Base-by-base conservation (phyloP, 139 green algal genomes). In the Pleodorina starrii region DNA sequence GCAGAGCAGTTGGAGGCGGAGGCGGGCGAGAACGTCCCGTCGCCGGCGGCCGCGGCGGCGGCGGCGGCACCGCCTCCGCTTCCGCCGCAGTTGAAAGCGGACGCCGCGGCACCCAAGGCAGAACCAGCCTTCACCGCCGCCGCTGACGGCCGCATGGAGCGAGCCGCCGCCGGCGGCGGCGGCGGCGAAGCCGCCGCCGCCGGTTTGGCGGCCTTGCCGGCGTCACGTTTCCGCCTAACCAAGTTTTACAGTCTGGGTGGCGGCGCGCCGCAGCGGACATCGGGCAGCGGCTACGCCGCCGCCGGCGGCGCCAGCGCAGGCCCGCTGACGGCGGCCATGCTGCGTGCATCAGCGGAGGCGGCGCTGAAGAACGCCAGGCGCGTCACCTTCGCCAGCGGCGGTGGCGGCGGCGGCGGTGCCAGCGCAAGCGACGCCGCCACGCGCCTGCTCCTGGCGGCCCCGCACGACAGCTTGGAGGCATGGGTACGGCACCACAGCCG, bases 241-340 rank as follows among this genome's bases (percentile, higher is more conserved):
- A 76, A 76, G 68, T 76, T 76, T 25, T 23, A 76, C 29, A 76
- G 68, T 32, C 35, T 76, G n/a, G 68, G 68, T 32, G 38, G 68
- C 17, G 68, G 35, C 21, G 72, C 42, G 38, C 42, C 72, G 42
- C 25, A 21, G n/a, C n/a, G 27, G 72, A 40, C 35, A n/a, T 66
- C 54, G 25, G 25, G 7, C 54, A 66, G 69, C 57, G 23, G 57
- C 57, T 29, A 69, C 57, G 12, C 73, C 73, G 73, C 27, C 73
- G 40, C 40, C 73, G 73, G 21, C 21, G 73, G 21, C 42, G 38
- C n/a, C n/a, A 38, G 69, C 27, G 16, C 29, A 43, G 46, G 9
- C 46, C 75, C 69, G 69, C 69, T 83, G 44, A 83, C 43, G 12
- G 75, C 75, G 12, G 75, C 75, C 17, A 83, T 83, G 75, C 75